phyloP scores from a whole-genome alignment of 2,329 filamentous ascomycete genomes.

The Decorospora gaudefroyi region DNA sequence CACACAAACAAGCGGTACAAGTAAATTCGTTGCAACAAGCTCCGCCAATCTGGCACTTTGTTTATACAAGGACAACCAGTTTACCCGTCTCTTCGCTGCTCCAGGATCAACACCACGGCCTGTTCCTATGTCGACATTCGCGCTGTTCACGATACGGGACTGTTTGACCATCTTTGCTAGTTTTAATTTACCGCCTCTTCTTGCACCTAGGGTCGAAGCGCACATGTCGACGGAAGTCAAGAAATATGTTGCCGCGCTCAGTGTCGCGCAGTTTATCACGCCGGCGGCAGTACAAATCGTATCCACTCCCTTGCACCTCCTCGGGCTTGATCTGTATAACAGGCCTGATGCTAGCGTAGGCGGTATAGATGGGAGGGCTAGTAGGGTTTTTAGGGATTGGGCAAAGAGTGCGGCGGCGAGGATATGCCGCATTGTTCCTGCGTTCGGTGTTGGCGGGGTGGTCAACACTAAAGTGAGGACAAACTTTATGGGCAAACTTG shows the following conservation, averaged over 20 bases:
- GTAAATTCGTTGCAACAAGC: slow-evolving; percentile 81
- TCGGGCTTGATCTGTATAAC: slow-evolving; percentile 87
- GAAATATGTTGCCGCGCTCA: slow-evolving; percentile 55
- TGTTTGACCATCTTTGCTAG: slow-evolving; percentile 88
- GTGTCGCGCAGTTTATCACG: slow-evolving; percentile 75
- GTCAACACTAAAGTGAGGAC: slow-evolving; percentile 75
- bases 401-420: slow-evolving; percentile 71
- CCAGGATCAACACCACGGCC: slow-evolving; percentile 52
- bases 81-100: slow-evolving; percentile 77
- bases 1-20: slow-evolving; percentile 74
- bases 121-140: slow-evolving; percentile 72
- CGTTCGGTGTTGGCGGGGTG: slow-evolving; percentile 86
- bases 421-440: slow-evolving; percentile 83
- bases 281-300: slow-evolving; percentile 78
- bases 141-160: slow-evolving; percentile 80
- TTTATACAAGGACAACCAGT: slow-evolving; percentile 87
- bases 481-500: slow-evolving; percentile 62
- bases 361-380: slow-evolving; percentile 63
- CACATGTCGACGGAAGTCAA: slow-evolving; percentile 52
- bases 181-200: slow-evolving; percentile 83
- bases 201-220: slow-evolving; percentile 68
- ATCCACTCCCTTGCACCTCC: slow-evolving; percentile 81
- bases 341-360: slow-evolving; percentile 57
- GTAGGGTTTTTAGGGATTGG: slow-evolving; percentile 75
- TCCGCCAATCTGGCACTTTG: slow-evolving; percentile 83